Conservation (phyloP, 306 rosid species). For the Sicyos baderoa region DNA sequence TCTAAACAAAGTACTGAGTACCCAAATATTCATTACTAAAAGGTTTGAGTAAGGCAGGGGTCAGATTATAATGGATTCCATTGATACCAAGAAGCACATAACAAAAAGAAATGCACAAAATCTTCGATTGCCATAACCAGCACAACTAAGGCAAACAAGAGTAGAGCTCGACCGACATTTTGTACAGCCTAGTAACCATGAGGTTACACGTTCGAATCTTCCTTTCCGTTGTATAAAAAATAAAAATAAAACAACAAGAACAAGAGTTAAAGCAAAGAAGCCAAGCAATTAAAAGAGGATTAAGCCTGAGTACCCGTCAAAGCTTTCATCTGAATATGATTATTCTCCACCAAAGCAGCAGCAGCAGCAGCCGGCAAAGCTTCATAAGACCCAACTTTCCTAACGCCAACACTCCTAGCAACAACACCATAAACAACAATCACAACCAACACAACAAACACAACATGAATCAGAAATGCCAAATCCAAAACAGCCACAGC, state of each 20-base stretch:
- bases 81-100: background rate
- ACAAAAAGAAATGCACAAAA: constrained; percentile 5
- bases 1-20: background rate
- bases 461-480: constrained; percentile 48
- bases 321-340: constrained; percentile 83
- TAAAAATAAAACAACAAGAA: background rate
- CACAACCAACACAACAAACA: constrained; percentile 46
- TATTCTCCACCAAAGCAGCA: constrained; percentile 34
- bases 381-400: constrained; percentile 67
- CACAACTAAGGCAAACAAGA: too few relatives aligned
- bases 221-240: too few relatives aligned
- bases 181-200: too few relatives aligned
- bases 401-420: constrained; percentile 35
- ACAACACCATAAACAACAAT: constrained; percentile 41
- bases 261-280: background rate
- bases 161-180: too few relatives aligned
- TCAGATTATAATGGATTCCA: background rate
- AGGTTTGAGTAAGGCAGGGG: background rate
- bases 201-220: too few relatives aligned
- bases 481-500: constrained; percentile 78
- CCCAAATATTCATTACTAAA: background rate
- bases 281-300: constrained; percentile 15
- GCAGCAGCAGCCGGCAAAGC: constrained; percentile 43
- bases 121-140: background rate
- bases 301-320: constrained; percentile 87